Percentiles rank a stretch among this genome's conserved stretches.
These are phyloP conservation scores for Jatropha podagrica DNA, from an alignment of 441 rosid genomes.

Conservation along the genomic window DNA sequence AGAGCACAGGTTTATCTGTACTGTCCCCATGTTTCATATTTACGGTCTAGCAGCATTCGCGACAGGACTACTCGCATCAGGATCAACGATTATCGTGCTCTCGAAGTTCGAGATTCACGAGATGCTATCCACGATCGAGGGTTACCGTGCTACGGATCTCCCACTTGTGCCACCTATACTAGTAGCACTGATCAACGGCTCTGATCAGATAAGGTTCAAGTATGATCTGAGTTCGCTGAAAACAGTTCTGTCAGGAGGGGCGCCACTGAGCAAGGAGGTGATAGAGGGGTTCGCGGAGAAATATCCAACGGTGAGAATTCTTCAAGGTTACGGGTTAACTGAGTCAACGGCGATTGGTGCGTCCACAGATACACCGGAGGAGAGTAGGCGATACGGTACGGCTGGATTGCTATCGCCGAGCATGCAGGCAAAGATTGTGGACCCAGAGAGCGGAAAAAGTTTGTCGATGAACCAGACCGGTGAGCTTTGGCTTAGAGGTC, in stretches of 20 bases:
- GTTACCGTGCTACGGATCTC: constrained; percentile 54
- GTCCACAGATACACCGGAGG: constrained; percentile 71
- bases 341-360: constrained; percentile 81
- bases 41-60: constrained; percentile 87
- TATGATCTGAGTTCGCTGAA: constrained; percentile 73
- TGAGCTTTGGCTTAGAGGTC: constrained; percentile 94
- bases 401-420: constrained; percentile 75
- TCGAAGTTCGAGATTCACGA: constrained; percentile 85
- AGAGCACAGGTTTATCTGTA: constrained; percentile 61
- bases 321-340: constrained; percentile 88
- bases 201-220: constrained; percentile 52
- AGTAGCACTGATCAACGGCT: constrained; percentile 67
- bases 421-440: constrained; percentile 82
- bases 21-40: constrained; percentile 95
- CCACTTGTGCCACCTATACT: constrained; percentile 92
- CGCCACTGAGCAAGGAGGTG: constrained; percentile 87
- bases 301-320: constrained; percentile 62
- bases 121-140: constrained; percentile 65
- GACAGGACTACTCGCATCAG: constrained; percentile 70
- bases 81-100: constrained; percentile 73
- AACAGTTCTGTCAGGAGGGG: constrained; percentile 73
- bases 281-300: constrained; percentile 70
- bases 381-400: constrained; percentile 81
- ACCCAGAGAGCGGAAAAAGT: constrained; percentile 54
- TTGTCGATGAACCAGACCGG: constrained; percentile 71